Percentiles rank a stretch among this genome's conserved stretches.
Conservation (phyloP, 1,284 basidiomycete species). For the Pseudozyma sp. region DNA sequence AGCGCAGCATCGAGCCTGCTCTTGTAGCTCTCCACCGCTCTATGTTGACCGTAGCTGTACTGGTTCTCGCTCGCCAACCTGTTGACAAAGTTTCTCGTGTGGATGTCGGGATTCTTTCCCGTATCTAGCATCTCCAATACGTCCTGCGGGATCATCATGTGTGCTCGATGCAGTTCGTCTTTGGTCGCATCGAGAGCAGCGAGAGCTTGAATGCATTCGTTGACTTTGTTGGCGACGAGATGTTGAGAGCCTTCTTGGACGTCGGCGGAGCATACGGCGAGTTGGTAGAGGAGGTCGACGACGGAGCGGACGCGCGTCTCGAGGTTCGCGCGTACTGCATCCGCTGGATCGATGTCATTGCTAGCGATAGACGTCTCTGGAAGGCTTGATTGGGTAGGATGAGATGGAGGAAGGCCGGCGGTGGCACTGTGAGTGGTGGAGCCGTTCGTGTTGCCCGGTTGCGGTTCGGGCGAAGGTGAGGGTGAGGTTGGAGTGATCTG, state of each 20-base stretch:
- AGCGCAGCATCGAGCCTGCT: conserved; percentile 23
- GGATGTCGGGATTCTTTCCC: conserved; percentile 66
- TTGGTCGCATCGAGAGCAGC: conserved; percentile 56
- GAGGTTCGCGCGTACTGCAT: conserved; percentile 49
- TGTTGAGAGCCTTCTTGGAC: conserved; percentile 57
- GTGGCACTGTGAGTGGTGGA: neutral
- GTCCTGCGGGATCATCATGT: conserved; percentile 57
- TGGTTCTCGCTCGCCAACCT: conserved; percentile 66
- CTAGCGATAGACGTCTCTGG: neutral
- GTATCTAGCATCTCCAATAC: conserved; percentile 64
- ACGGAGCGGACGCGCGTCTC: conserved; percentile 56
- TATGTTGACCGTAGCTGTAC: conserved; percentile 62
- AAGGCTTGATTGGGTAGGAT: neutral
- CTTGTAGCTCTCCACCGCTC: conserved; percentile 41
- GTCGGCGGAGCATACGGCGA: conserved; percentile 62
- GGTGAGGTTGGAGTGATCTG: conserved; percentile 50
- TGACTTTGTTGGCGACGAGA: conserved; percentile 58
- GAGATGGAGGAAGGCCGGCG: neutral
- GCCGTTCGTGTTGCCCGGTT: conserved; percentile 24
- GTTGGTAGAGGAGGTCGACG: conserved; percentile 63
- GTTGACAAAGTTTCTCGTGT: conserved; percentile 62
- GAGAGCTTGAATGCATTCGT: conserved; percentile 55
- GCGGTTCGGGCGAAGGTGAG: conserved; percentile 48
- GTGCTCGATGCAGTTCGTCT: conserved; percentile 45
- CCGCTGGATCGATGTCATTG: conserved; percentile 12